These are phyloP conservation scores for Nigrospora sphaerica DNA, from an alignment of 2,329 filamentous ascomycete genomes.

Conservation along the genomic window DNA sequence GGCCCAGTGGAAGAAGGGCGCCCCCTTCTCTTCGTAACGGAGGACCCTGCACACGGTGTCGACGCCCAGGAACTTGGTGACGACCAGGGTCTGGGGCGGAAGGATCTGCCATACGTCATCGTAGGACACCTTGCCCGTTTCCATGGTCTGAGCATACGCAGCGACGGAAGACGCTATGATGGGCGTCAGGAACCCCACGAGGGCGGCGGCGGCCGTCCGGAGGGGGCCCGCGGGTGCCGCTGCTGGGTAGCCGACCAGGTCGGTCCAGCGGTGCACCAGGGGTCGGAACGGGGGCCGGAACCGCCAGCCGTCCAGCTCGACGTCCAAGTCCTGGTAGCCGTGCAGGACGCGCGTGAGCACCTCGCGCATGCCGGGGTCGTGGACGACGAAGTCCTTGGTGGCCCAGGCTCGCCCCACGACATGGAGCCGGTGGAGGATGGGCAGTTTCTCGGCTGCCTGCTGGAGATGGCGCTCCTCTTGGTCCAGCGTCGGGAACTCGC, in stretches of 20 bases:
- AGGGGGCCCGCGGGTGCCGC: not conserved
- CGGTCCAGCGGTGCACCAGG: slow-evolving; percentile 28
- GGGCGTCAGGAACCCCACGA: slow-evolving; percentile 23
- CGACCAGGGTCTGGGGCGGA: slow-evolving; percentile 21
- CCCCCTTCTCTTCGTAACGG: slow-evolving; percentile 14
- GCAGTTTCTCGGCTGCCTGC: slow-evolving; percentile 11
- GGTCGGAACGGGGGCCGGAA: slow-evolving; percentile 21
- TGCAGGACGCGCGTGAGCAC: slow-evolving; percentile 20
- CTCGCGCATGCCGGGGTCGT: slow-evolving; percentile 19
- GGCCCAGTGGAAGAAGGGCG: slow-evolving; percentile 10
- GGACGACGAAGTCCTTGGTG: slow-evolving; percentile 22
- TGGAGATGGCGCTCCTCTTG: slow-evolving; percentile 18
- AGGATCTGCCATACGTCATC: slow-evolving; percentile 27
- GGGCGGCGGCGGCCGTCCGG: slow-evolving; percentile 7
- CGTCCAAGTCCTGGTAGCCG: slow-evolving; percentile 26
- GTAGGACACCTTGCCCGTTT: slow-evolving; percentile 22
- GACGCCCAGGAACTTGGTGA: slow-evolving; percentile 23
- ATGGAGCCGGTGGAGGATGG: slow-evolving; percentile 24
- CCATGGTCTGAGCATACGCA: slow-evolving; percentile 14
- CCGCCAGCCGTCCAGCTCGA: slow-evolving; percentile 23
- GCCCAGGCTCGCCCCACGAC: slow-evolving; percentile 20
- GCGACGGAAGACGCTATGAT: slow-evolving; percentile 18
- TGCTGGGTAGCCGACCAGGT: slow-evolving; percentile 9
- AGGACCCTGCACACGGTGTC: slow-evolving; percentile 27
- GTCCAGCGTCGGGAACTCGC: slow-evolving; percentile 16